Base-by-base conservation (phyloP, 2,329 filamentous ascomycete genomes). In the Penicillium brasilianum region DNA sequence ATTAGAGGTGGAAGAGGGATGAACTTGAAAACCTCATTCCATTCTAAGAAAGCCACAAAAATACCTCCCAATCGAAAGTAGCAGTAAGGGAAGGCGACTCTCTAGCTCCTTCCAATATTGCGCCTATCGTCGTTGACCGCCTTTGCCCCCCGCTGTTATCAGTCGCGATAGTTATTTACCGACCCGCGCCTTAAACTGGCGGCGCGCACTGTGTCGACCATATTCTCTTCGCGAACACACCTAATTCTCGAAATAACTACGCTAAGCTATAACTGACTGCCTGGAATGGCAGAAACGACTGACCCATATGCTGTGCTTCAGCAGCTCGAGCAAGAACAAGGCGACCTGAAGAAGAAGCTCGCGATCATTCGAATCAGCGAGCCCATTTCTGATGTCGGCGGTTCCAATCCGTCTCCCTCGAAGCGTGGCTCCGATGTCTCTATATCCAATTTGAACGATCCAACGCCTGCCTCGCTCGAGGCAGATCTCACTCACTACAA, bases 401-500 rank as follows among this genome's bases (percentile, higher is more conserved):
- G 67, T 25, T 52, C 65, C 13, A 60, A 60, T 16, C 59, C 67
- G 7, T 76, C 76, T 3, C 76, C 76, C 5, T 76, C 74, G 14
- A 84, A 85, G 62, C 84, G 90, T 64, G 88, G 83, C 34, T 96
- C 92, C 4, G 91, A 95, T 76, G 87, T 87, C 50, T 92, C 90
- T 74, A 85, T 87, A 44, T 92, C 90, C 36, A 83, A 85, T 25
- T 83, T 88, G 63, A 87, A 89, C 66, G 87, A 85, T 62, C 86
- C 87, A 18, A 91, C 88, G 10, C 92, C 93, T 0, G 86, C 90
- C 16, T 89, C 89, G 18, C 83, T 98, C 8, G 88, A 91, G 66
- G 91, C 91, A 30, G 94, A 98, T 76, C 83, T 98, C 30, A 83
- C 85, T 32, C 93, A 98, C 77, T 97, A 98, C 81, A 92, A 91